A percentile compares a stretch with the other conserved stretches of the same genome.
Evolutionary conservation across 345 rosid genomes (phyloP).

Genomic region (Populus euphratica): DNA sequence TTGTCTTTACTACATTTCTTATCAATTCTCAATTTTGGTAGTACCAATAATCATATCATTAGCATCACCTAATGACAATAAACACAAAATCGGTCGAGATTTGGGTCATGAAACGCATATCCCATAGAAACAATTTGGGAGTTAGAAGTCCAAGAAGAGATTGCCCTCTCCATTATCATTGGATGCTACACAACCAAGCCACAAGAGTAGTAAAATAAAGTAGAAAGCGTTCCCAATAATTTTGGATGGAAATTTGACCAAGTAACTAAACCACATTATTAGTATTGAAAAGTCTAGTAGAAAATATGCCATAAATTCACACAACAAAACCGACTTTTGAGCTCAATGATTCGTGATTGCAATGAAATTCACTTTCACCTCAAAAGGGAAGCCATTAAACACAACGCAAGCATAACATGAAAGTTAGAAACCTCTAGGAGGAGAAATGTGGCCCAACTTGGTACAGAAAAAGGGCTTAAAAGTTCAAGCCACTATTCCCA

Average conservation of each 20-base stretch:
- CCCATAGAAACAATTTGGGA: background rate
- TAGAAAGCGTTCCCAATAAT: background rate
- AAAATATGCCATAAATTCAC: background rate
- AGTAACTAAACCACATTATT: background rate
- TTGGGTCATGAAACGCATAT: too few species aligned
- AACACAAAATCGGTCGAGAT: background rate
- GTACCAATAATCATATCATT: background rate
- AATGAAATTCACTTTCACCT: background rate
- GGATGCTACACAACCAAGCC: background rate
- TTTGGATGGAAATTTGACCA: background rate
- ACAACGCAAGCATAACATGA: background rate
- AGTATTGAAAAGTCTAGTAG: background rate
- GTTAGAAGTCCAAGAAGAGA: background rate
- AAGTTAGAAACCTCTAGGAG: background rate
- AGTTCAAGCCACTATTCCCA: background rate
- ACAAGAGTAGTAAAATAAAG: background rate
- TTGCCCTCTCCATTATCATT: background rate
- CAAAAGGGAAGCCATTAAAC: background rate
- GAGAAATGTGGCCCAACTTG: background rate
- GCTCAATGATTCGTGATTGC: background rate
- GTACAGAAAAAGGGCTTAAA: background rate
- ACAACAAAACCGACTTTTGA: background rate
- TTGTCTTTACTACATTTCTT: background rate
- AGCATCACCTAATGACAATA: background rate
- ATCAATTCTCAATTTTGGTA: background rate